These are phyloP conservation scores for Celoporthe dispersa DNA, from an alignment of 2,329 filamentous ascomycete species.

Conservation along the genomic window DNA sequence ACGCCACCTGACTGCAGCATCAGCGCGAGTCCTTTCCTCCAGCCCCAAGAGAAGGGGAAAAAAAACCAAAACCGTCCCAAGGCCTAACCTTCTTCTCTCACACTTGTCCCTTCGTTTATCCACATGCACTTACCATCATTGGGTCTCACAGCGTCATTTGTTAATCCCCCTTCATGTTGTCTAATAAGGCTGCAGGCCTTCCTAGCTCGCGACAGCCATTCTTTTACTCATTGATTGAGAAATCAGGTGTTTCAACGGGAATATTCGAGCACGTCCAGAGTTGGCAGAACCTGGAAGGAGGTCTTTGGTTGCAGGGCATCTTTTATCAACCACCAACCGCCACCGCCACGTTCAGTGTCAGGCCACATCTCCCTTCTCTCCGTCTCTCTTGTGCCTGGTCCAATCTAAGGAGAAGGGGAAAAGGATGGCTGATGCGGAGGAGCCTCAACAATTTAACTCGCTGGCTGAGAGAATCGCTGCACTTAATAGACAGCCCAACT, in stretches of 20 bases:
- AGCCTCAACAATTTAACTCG: slow-evolving; percentile 61
- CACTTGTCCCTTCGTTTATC: neutral
- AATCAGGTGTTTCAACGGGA: neutral
- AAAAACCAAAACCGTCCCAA: neutral
- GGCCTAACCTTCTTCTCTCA: neutral
- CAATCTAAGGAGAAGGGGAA: neutral
- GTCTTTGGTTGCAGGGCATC: neutral
- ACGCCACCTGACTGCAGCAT: slow-evolving; percentile 7
- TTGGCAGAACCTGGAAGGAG: neutral
- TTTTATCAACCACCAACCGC: neutral
- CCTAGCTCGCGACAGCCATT: neutral
- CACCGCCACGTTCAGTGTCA: neutral
- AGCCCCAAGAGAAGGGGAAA: neutral
- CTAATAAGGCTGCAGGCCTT: neutral
- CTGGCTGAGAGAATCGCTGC: slow-evolving; percentile 68
- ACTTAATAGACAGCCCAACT: slow-evolving; percentile 65
- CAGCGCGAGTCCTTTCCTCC: neutral
- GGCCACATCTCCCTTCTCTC: neutral
- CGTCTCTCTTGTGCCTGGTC: neutral
- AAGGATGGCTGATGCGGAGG: slow-evolving; percentile 63
- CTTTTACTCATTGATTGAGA: neutral
- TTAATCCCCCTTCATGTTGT: neutral
- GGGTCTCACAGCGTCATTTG: neutral
- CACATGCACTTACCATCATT: slow-evolving; percentile 1
- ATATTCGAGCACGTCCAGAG: neutral